Evolutionary conservation across 2,329 filamentous ascomycete species (phyloP).

Genomic region (Colletotrichum aenigma): DNA sequence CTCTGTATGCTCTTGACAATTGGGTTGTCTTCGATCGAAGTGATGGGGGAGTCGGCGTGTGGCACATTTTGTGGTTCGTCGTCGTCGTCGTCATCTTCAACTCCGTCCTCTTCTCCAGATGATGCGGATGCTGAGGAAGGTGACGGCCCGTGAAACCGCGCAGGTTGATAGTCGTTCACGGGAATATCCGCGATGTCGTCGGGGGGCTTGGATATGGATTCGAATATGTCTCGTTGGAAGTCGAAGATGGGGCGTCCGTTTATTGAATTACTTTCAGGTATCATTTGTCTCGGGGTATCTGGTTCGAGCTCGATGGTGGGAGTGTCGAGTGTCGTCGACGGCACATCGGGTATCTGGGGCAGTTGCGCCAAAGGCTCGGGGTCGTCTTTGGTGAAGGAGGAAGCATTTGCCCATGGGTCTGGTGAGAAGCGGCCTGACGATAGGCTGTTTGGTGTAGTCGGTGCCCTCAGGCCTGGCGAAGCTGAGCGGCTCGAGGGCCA

Average conservation of each 20-base stretch:
- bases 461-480: conserved; percentile 35
- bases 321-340: conserved; percentile 17
- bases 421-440: conserved; percentile 39
- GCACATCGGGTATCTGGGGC: conserved; percentile 20
- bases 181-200: neutral
- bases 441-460: conserved; percentile 33
- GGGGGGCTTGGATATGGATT: neutral
- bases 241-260: neutral
- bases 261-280: neutral
- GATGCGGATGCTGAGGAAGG: conserved; percentile 25
- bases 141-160: neutral
- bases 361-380: conserved; percentile 18
- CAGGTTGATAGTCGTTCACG: neutral
- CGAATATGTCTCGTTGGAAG: neutral
- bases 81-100: neutral
- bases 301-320: neutral
- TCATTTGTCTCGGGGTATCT: neutral
- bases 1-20: neutral
- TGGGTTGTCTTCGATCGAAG: conserved; percentile 46
- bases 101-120: neutral
- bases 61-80: conserved; percentile 14
- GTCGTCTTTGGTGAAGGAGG: conserved; percentile 25
- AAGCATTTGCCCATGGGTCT: conserved; percentile 42
- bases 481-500: conserved; percentile 43
- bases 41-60: conserved; percentile 44